Evolutionary conservation across 257 asterid genomes (phyloP), one percentile per base, ranked within the genome.

Genomic region (Avicennia marina): DNA sequence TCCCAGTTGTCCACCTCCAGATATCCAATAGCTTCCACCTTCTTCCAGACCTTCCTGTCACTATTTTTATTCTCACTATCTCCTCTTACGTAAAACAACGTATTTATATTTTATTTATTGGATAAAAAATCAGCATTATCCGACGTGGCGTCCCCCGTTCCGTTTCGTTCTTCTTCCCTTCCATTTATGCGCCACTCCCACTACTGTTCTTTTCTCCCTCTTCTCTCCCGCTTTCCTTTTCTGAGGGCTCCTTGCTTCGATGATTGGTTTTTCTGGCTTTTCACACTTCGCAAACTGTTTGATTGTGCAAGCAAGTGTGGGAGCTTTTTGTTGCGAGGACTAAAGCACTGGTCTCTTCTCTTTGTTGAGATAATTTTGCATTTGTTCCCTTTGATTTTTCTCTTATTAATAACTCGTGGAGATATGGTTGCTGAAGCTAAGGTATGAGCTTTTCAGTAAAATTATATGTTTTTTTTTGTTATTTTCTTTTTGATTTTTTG

Each of bases 361-460:
- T 40, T 48, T 57, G 25, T 56, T 44, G 60, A 38, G 6, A 70
- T 53, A 43, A 34, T 60, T 73, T 31, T 21, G 20, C 38, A 44
- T 22, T 66, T 64, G 21, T n/a, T n/a, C 49, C 44, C 63, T 15
- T 54, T 62, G 18, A 3, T 11, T 33, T 9, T 44, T 20, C 36
- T 36, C 15, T 60, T 29, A 21, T 15, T 36, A 10, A 49, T 31
- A 18, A 48, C 43, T 66, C 41, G 51, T 70, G 76, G 56, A 67
- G 69, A 69, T 41, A 86, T 86, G 91, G 87, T 66, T 64, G 81
- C 76, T 61, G 80, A 82, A 58, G 73, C 75, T 60, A 68, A 69
- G 85, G 91, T 86, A 65, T 69, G 88, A 63, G 0, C 11, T 55
- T 51, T 57, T 0, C 69, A 29, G 47, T 6, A 18, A 43, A 43